Evolutionary conservation across 306 rosid genomes (phyloP), one percentile per base, ranked within the genome.

Genomic region (Sicyos baderoa): DNA sequence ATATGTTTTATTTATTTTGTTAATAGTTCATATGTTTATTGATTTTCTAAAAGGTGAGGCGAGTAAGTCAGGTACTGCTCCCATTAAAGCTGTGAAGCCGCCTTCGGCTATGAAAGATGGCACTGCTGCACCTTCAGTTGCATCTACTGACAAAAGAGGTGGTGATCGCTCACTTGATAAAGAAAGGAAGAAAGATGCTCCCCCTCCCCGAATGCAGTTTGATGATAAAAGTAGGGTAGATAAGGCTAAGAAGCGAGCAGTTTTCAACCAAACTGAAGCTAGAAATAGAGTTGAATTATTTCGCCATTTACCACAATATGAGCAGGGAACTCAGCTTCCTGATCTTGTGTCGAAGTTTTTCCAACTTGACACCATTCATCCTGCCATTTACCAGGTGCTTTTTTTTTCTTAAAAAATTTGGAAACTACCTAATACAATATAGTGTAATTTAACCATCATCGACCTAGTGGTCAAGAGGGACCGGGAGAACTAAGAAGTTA

Each of bases 301-400:
- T 80, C 82, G 80, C 74, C 96, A 91, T 83, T 79, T 91, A 85
- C 96, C 96, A 73, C 97, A 91, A 75, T 89, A 85, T 73, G 96
- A 91, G 77, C 81, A 73, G 71, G 95, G 91, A 63, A 75, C 79
- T 60, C 90, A 85, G 76, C 87, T 85, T 77, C 86, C 91, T 72
- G 83, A 87, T 74, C 88, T 89, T 17, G 86, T 87, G 75, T 78
- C 91, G 17, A 91, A 72, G 74, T 50, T 87, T 84, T 91, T 91
- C 79, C 90, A 82, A 75, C 85, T 82, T 60, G 95, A 80, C 72
- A 73, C 87, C 5, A 78, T 91, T 60, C 97, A 89, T 83, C 96
- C 96, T 81, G 78, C 95, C 74, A 82, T 91, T 51, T 83, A 87
- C 78, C 83, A 89, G 97, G 97, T 91, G 83, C 49, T 6, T 53